Base-by-base conservation (phyloP, 2,329 filamentous ascomycete species). In the Venturia aucupariae region DNA sequence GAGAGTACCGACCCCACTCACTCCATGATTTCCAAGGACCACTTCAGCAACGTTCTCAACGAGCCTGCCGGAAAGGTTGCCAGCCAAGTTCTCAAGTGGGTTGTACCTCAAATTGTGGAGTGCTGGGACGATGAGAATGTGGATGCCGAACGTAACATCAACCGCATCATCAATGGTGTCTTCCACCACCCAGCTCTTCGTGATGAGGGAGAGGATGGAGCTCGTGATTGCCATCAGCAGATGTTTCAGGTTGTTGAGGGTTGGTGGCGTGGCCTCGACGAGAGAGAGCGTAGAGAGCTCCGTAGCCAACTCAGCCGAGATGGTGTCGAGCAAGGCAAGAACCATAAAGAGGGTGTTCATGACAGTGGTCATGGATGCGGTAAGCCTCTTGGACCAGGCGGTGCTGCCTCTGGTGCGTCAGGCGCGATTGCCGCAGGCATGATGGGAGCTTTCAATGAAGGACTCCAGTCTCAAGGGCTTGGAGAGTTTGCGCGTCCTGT, bases 1-100 rank as follows among this genome's bases (percentile, higher is more conserved):
- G 67, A 83, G 62, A 89, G 80, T 67, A 86, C 85, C 24, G 88
- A 97, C 71, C 93, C 92, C 0, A 97, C 92, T 1, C 92, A 97
- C 78, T 95, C 90, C 24, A 96, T 96, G 92, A 80, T 97, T 62
- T 92, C 91, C 66, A 97, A 97, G 79, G 92, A 97, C 71, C 92
- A 97, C 76, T 97, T 97, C 75, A 90, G 88, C 68, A 95, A 95
- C 72, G 81, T 88, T 39, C 82, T 97, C 66, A 97, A 97, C 73
- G 92, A 96, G 73, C 84, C 92, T 54, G 92, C 91, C 57, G 92
- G 92, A 64, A 88, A 88, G 71, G 85, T 92, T 66, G 91, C 92
- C 32, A 89, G 88, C 67, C 84, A 87, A 70, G 86, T 92, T 60
- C 80, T 97, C 54, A 84, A 84, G 65, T 97, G 92, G 90, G 88